A percentile compares a stretch with the other conserved stretches of the same genome.
These are phyloP conservation scores for Vigna nakashimae DNA, from an alignment of 306 rosid species.

Conservation along the genomic window DNA sequence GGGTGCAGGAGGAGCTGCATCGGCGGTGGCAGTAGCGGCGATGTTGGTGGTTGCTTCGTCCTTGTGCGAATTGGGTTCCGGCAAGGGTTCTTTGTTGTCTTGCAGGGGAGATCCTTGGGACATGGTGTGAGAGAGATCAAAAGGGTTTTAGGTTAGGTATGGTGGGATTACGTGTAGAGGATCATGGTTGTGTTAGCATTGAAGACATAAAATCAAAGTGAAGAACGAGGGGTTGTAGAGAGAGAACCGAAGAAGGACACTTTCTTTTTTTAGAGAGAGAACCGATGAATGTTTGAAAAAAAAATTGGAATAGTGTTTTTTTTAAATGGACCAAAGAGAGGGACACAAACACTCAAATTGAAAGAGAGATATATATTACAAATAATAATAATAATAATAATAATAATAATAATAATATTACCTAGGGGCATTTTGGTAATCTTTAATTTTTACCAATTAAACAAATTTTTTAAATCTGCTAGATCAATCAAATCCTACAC, in stretches of 20 bases:
- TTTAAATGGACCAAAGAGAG: neutral
- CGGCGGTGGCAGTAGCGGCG: conserved; percentile 44
- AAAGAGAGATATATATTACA: neutral
- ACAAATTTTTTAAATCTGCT: no score
- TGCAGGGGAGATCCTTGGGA: conserved; percentile 68
- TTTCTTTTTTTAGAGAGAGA: conserved; percentile 41
- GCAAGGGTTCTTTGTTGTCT: conserved; percentile 62
- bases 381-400: no score
- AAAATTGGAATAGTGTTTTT: neutral
- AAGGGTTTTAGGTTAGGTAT: conserved; percentile 54
- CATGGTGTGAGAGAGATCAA: conserved; percentile 63
- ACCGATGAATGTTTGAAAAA: neutral
- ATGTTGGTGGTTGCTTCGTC: conserved; percentile 53
- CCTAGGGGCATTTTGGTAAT: no score
- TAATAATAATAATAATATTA: no score
- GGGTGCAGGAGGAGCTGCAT: conserved; percentile 40
- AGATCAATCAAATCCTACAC: no score
- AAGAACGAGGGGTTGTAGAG: conserved; percentile 26
- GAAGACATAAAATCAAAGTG: conserved; percentile 47
- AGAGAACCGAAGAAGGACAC: conserved; percentile 29
- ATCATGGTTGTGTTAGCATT: conserved; percentile 64
- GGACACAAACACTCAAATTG: conserved; percentile 57
- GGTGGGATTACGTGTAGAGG: conserved; percentile 64
- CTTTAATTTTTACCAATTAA: no score
- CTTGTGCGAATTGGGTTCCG: conserved; percentile 55